Conservation (phyloP, 75 land plant genomes). For the Selaginella moellendorffii region DNA sequence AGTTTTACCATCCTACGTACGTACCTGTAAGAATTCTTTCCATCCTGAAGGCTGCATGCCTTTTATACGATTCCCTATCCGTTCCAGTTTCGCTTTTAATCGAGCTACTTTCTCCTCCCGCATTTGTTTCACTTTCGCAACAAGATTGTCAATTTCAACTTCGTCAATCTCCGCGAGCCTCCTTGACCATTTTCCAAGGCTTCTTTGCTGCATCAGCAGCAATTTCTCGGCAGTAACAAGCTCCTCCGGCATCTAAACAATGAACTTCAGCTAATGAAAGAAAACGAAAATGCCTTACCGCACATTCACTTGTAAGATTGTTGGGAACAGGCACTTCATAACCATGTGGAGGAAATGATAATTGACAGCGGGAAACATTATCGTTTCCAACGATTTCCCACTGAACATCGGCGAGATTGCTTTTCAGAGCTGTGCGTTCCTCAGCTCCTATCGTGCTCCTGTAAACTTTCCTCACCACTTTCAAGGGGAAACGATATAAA, state of each 20-base stretch:
- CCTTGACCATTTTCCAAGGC: background rate
- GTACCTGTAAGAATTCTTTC: slow-evolving; percentile 90
- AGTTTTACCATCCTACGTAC: too few species aligned
- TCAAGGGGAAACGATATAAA: slow-evolving; percentile 83
- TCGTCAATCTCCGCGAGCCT: background rate
- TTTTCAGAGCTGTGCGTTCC: background rate
- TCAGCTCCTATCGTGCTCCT: slow-evolving; percentile 40
- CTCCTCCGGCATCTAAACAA: slow-evolving; percentile 35
- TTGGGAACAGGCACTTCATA: background rate
- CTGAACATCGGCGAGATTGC: background rate
- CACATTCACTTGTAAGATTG: background rate
- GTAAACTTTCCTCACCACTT: slow-evolving; percentile 49
- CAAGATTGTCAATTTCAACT: background rate
- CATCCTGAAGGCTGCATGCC: slow-evolving; percentile 96
- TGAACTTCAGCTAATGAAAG: too few species aligned
- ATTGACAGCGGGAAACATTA: background rate
- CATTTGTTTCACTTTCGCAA: slow-evolving; percentile 16
- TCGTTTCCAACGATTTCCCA: background rate
- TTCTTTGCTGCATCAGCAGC: slow-evolving; percentile 1
- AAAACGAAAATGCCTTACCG: too few species aligned
- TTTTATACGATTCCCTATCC: slow-evolving; percentile 45
- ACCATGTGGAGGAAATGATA: background rate
- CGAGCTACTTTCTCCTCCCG: slow-evolving; percentile 49
- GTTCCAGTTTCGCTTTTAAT: slow-evolving; percentile 37
- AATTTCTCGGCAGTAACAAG: slow-evolving; percentile 22